phyloP scores from a whole-genome alignment of 495 filamentous ascomycete species.

The Tuber umbilicatum region DNA sequence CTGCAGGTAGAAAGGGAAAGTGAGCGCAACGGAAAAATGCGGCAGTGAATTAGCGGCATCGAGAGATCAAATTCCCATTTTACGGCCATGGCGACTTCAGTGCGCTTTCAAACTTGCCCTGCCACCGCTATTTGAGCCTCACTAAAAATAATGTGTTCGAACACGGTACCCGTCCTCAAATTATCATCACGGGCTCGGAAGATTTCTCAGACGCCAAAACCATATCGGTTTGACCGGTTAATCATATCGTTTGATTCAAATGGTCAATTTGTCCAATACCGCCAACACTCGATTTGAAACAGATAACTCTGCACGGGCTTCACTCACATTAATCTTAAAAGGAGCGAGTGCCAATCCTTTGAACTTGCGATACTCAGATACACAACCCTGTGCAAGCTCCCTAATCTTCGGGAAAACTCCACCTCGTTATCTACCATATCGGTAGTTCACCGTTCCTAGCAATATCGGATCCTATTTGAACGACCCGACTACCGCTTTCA shows the following conservation, averaged over 20 bases:
- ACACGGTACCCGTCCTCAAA: not conserved
- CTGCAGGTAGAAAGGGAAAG: not conserved
- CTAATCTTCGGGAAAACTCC: not conserved
- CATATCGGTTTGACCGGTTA: not conserved
- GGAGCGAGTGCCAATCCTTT: not conserved
- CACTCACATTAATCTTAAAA: not conserved
- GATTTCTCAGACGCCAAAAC: not conserved
- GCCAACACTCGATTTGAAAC: not conserved
- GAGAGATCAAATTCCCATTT: not conserved
- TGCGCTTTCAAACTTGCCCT: not conserved
- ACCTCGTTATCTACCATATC: not conserved
- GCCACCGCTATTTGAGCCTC: not conserved
- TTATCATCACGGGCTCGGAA: not conserved
- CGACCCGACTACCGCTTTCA: not conserved
- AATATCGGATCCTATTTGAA: not conserved
- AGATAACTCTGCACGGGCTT: not conserved
- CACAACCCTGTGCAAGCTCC: not conserved
- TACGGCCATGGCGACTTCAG: constrained; percentile 1
- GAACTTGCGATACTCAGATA: not conserved
- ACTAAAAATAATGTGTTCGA: not conserved
- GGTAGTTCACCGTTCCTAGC: not conserved
- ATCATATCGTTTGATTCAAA: not conserved
- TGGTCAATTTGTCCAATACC: not conserved
- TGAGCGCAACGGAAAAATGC: not conserved
- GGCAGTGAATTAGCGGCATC: not conserved